Evolutionary conservation across 2,329 filamentous ascomycete species (phyloP), one percentile per base, ranked within the genome.

Genomic region (Colletotrichum sp.): DNA sequence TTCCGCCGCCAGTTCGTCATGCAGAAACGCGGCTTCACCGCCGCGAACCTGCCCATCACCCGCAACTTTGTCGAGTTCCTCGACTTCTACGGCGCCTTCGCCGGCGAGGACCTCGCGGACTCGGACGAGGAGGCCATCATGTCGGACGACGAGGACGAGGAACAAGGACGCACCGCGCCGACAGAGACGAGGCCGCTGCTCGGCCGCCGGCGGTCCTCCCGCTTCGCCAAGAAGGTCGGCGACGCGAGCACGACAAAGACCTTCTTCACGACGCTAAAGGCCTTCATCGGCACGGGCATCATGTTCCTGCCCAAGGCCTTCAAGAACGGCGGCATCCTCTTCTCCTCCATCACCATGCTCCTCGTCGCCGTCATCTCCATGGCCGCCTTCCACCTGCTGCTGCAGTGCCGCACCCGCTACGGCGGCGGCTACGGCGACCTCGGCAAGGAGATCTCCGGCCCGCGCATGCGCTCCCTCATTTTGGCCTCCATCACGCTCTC

Each of bases 291-390:
- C 64, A 96, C 94, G 1, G 94, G 94, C 77, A 95, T 96, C 82
- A 95, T 96, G 92, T 96, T 96, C 81, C 83, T 96, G 61, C 94
- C 94, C 63, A 95, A 95, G 81, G 94, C 94, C 0, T 96, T 95
- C 85, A 91, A 92, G 80, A 96, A 96, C 78, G 94, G 94, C 44
- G 94, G 94, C 29, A 92, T 96, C 68, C 86, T 95, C 13, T 96
- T 96, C 82, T 95, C 94, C 0, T 93, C 92, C 0, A 84, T 95
- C 66, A 92, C 93, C 0, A 89, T 96, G 78, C 84, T 95, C 62
- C 85, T 87, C 12, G 90, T 95, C 4, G 92, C 94, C 3, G 82
- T 90, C 25, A 85, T 95, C 79, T 94, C 93, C 61, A 93, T 92
- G 80, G 82, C 93, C 13, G 94, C 93, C 79, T 96, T 96, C 82